Evolutionary conservation across 2,329 filamentous ascomycete genomes (phyloP).

Genomic region (Colletotrichum eremochloae): DNA sequence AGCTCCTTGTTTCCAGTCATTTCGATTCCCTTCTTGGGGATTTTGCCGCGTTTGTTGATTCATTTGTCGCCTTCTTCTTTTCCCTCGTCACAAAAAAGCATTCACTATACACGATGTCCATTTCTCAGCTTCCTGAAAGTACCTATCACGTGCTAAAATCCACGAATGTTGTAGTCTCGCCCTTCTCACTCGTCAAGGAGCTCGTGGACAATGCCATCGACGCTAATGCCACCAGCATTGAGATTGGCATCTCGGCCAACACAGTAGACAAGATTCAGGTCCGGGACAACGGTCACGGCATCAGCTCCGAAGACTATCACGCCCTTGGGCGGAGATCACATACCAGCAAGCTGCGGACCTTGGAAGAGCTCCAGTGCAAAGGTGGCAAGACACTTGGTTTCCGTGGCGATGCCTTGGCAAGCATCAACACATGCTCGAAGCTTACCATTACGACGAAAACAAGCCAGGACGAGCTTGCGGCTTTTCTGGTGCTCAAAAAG

Average conservation of each 20-base stretch:
- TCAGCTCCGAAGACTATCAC: slow-evolving; percentile 71
- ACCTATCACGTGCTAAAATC: slow-evolving; percentile 71
- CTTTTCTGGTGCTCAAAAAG: slow-evolving; percentile 58
- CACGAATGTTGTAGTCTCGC: slow-evolving; percentile 69
- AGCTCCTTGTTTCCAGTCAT: not conserved
- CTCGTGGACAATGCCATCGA: slow-evolving; percentile 84
- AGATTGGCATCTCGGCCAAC: slow-evolving; percentile 74
- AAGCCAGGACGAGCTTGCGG: slow-evolving; percentile 70
- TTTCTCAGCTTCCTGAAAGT: slow-evolving; percentile 62
- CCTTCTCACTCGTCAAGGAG: slow-evolving; percentile 78
- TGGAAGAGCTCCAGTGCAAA: slow-evolving; percentile 70
- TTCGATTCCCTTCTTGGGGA: not conserved
- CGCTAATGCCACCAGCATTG: slow-evolving; percentile 74
- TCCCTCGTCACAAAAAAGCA: not conserved
- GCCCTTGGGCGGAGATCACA: slow-evolving; percentile 74
- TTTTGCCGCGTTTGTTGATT: not conserved
- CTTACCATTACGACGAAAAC: slow-evolving; percentile 75
- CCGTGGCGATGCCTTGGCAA: slow-evolving; percentile 79
- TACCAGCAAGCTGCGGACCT: slow-evolving; percentile 79
- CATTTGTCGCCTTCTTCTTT: not conserved
- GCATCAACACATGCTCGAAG: slow-evolving; percentile 70
- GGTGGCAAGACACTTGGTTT: slow-evolving; percentile 78
- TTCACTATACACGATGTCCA: slow-evolving; percentile 58
- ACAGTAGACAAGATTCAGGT: slow-evolving; percentile 78
- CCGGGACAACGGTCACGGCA: slow-evolving; percentile 80